Evolutionary conservation across 192 early-diverging fungal species (phyloP).

Genomic region (Umbelopsis isabellina): DNA sequence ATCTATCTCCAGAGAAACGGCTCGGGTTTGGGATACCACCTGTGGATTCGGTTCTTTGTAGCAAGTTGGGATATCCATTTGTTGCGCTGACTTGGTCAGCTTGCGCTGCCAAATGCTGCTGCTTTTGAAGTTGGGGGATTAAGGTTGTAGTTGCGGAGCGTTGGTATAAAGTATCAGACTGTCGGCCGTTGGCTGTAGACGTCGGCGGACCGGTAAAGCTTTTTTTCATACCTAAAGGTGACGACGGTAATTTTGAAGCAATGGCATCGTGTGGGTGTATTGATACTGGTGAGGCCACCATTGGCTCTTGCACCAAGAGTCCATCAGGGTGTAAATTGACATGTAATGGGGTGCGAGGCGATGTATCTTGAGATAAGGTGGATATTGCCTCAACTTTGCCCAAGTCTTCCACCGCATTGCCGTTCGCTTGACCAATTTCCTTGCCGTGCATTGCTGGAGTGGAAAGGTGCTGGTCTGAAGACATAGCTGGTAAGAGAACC

Average conservation of each 20-base stretch:
- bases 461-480: constrained; percentile 1
- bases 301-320: not conserved
- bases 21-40: constrained; percentile 22
- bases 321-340: constrained; percentile 10
- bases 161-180: constrained; percentile 29
- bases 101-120: constrained; percentile 7
- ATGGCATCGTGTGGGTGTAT: not conserved
- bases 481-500: not conserved
- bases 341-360: not conserved
- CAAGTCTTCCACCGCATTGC: constrained; percentile 15
- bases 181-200: constrained; percentile 26
- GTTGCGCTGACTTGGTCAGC: constrained; percentile 19
- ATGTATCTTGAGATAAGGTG: not conserved
- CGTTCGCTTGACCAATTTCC: not conserved
- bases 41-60: constrained; percentile 5
- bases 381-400: constrained; percentile 3
- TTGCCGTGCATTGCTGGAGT: constrained; percentile 14
- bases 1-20: constrained; percentile 6
- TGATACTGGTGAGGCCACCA: not conserved
- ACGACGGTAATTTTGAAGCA: constrained; percentile 3
- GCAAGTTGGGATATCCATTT: not conserved
- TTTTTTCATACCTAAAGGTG: not conserved
- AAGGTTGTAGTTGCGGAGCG: constrained; percentile 20
- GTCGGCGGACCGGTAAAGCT: not conserved
- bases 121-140: constrained; percentile 24